These are phyloP conservation scores for Eucalyptus sp. DNA, from an alignment of 345 rosid species.

Conservation along the genomic window DNA sequence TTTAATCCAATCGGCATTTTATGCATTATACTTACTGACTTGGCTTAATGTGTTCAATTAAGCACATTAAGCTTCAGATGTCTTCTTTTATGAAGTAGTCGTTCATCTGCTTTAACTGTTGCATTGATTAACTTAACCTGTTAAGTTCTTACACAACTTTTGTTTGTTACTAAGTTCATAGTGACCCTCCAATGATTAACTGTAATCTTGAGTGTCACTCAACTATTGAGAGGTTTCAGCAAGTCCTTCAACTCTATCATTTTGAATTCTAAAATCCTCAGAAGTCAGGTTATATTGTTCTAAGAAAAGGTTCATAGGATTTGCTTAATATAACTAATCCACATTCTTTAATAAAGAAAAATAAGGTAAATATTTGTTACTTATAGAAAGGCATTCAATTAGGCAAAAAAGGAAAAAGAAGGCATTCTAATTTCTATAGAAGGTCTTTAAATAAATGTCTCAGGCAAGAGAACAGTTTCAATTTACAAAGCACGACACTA, in stretches of 20 bases:
- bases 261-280: background rate
- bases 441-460: background rate
- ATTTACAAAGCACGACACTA: background rate
- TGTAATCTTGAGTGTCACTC: background rate
- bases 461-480: background rate
- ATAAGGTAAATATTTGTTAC: background rate
- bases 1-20: background rate
- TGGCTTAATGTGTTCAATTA: background rate
- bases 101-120: background rate
- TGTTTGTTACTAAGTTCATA: background rate
- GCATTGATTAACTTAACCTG: background rate
- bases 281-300: background rate
- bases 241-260: background rate
- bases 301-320: background rate
- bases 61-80: background rate
- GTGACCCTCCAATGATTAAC: background rate
- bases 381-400: background rate
- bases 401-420: background rate
- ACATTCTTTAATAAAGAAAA: background rate
- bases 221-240: background rate
- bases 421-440: background rate
- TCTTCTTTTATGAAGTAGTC: background rate
- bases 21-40: background rate
- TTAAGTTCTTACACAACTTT: background rate
- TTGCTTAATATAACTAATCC: background rate